Evolutionary conservation across 164 flowering plant species (phyloP).

Genomic region (Kingdonia uniflora): DNA sequence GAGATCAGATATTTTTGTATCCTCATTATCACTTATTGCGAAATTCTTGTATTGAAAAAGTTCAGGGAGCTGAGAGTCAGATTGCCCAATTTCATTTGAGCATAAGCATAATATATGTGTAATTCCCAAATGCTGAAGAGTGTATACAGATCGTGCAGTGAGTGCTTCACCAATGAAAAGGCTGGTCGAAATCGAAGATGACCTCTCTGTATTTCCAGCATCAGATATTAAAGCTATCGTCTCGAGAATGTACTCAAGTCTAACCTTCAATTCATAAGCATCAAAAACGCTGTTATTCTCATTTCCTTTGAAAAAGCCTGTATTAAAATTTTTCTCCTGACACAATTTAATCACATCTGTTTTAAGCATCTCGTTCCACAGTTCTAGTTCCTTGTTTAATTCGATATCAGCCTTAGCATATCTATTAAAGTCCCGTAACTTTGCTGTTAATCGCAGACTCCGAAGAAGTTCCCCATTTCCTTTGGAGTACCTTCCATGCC

Average conservation of each 20-base stretch:
- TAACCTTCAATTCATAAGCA: slow-evolving; percentile 84
- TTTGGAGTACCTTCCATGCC: slow-evolving; percentile 56
- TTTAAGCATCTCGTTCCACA: slow-evolving; percentile 89
- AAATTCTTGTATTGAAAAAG: slow-evolving; percentile 79
- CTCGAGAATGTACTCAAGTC: slow-evolving; percentile 19
- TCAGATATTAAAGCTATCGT: slow-evolving; percentile 82
- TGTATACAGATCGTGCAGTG: slow-evolving; percentile 94
- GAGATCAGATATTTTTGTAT: slow-evolving; percentile 58
- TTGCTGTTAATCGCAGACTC: slow-evolving; percentile 66
- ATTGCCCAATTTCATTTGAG: slow-evolving; percentile 94
- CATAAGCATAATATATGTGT: slow-evolving; percentile 93
- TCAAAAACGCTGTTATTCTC: slow-evolving; percentile 71
- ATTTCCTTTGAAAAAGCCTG: slow-evolving; percentile 85
- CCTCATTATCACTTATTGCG: slow-evolving; percentile 69
- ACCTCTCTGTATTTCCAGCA: slow-evolving; percentile 89
- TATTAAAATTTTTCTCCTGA: slow-evolving; percentile 82
- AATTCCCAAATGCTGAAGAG: slow-evolving; percentile 77
- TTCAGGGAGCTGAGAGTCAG: slow-evolving; percentile 85
- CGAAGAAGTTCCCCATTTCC: slow-evolving; percentile 61
- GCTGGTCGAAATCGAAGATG: slow-evolving; percentile 39
- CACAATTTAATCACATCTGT: slow-evolving; percentile 85
- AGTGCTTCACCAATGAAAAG: slow-evolving; percentile 90
- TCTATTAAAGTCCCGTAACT: slow-evolving; percentile 89
- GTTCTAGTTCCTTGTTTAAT: slow-evolving; percentile 75
- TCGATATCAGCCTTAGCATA: slow-evolving; percentile 92